A percentile compares a stretch with the other conserved stretches of the same genome.
These are phyloP conservation scores for Dimargaris verticillata DNA, from an alignment of 192 early-diverging fungal genomes.

Conservation along the genomic window DNA sequence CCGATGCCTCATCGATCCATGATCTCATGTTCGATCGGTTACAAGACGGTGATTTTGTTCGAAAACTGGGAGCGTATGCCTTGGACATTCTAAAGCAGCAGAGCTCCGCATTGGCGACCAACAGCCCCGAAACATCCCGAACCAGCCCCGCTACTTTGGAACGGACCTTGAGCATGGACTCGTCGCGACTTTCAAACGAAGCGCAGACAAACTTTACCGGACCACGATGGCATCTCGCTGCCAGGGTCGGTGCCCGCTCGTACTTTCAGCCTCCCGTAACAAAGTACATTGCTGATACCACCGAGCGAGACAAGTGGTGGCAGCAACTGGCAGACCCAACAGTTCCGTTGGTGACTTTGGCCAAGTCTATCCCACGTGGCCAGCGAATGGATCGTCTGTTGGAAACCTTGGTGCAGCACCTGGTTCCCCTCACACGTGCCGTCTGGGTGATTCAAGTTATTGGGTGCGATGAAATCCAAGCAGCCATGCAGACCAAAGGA, in stretches of 20 bases:
- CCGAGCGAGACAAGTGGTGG: conserved; percentile 24
- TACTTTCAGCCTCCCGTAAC: conserved; percentile 16
- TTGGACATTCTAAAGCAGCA: conserved; percentile 17
- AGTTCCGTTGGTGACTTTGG: conserved; percentile 21
- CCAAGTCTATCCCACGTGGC: conserved; percentile 17
- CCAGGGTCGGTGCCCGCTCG: conserved; percentile 1
- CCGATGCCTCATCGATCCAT: conserved; percentile 23
- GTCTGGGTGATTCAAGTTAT: conserved; percentile 56
- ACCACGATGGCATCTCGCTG: conserved; percentile 9
- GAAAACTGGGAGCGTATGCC: conserved; percentile 24
- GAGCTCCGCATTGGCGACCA: conserved; percentile 16
- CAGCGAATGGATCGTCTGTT: conserved; percentile 44
- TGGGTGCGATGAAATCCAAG: conserved; percentile 41
- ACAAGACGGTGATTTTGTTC: conserved; percentile 21
- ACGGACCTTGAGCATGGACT: neutral
- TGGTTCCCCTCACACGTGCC: conserved; percentile 42
- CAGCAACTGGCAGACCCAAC: conserved; percentile 20
- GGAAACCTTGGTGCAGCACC: conserved; percentile 30
- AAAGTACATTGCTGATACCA: conserved; percentile 14
- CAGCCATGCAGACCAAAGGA: conserved; percentile 1
- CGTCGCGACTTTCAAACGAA: neutral
- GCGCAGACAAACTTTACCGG: neutral
- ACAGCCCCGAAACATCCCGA: neutral
- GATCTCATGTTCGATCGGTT: conserved; percentile 21
- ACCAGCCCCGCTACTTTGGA: neutral